Evolutionary conservation across 2,329 filamentous ascomycete genomes (phyloP).

Genomic region (Tolypocladium endophyticum): DNA sequence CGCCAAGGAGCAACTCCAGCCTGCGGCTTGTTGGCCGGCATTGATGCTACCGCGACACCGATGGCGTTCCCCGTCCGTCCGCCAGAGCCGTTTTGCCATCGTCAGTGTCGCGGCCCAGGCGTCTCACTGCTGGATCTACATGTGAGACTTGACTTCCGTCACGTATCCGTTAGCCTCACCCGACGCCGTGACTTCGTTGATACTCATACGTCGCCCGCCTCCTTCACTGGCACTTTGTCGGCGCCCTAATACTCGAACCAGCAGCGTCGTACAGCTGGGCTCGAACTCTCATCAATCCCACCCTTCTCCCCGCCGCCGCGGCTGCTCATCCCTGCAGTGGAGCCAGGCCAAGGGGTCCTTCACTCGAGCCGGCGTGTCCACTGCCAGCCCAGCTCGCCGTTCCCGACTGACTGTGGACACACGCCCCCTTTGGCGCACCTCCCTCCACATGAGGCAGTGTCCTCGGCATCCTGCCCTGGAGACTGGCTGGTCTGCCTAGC

Average conservation of each 20-base stretch:
- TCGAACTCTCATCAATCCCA: neutral
- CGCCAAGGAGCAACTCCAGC: neutral
- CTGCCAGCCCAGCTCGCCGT: neutral
- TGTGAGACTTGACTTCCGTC: neutral
- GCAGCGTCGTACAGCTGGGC: neutral
- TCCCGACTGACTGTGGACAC: neutral
- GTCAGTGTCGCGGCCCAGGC: neutral
- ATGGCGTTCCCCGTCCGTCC: neutral
- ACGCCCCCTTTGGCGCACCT: neutral
- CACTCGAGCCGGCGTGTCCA: neutral
- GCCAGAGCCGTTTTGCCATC: neutral
- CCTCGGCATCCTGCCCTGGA: constrained; percentile 1
- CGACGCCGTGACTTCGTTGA: neutral
- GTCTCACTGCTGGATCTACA: neutral
- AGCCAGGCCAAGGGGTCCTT: neutral
- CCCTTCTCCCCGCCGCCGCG: neutral
- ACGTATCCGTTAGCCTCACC: neutral
- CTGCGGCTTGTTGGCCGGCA: neutral
- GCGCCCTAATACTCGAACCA: neutral
- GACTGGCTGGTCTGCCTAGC: constrained; percentile 4
- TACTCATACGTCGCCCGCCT: neutral
- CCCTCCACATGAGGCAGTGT: constrained; percentile 1
- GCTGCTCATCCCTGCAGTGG: neutral
- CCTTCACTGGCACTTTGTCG: neutral
- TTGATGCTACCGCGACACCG: neutral